phyloP scores from a whole-genome alignment of 768 basidiomycete species.

The Infundibulicybe gibba region DNA sequence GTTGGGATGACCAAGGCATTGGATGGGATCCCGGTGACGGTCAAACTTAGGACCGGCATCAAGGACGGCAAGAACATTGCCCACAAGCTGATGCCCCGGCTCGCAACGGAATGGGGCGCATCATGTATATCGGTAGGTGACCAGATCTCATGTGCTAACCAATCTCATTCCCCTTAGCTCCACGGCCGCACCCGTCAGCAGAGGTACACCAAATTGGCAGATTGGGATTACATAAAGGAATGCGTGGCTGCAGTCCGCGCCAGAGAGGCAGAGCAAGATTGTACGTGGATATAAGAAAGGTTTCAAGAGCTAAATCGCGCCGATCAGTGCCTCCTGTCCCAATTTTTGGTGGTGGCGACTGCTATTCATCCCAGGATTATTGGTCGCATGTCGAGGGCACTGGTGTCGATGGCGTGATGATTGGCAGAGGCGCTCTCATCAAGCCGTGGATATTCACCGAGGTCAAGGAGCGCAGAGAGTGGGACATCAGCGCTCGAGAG shows the following conservation, averaged over 20 bases:
- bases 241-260: constrained; percentile 81
- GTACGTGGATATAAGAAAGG: constrained; percentile 31
- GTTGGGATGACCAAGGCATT: constrained; percentile 89
- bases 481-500: constrained; percentile 89
- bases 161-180: constrained; percentile 47
- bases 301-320: no score
- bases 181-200: constrained; percentile 96
- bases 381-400: constrained; percentile 71
- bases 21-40: constrained; percentile 87
- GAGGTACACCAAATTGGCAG: constrained; percentile 87
- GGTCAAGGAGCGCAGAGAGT: constrained; percentile 86
- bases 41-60: constrained; percentile 91
- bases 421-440: constrained; percentile 91
- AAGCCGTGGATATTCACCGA: constrained; percentile 98
- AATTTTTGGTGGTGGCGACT: constrained; percentile 96
- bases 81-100: constrained; percentile 87
- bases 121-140: constrained; percentile 39
- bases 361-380: constrained; percentile 84
- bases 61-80: constrained; percentile 84
- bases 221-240: constrained; percentile 91
- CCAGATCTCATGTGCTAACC: neutral
- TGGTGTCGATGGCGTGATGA: constrained; percentile 94
- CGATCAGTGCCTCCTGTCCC: constrained; percentile 74
- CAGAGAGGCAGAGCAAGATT: constrained; percentile 64
- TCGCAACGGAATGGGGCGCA: constrained; percentile 49